Evolutionary conservation across 345 rosid genomes (phyloP), one percentile per base, ranked within the genome.

Genomic region (Pugionium cornutum): DNA sequence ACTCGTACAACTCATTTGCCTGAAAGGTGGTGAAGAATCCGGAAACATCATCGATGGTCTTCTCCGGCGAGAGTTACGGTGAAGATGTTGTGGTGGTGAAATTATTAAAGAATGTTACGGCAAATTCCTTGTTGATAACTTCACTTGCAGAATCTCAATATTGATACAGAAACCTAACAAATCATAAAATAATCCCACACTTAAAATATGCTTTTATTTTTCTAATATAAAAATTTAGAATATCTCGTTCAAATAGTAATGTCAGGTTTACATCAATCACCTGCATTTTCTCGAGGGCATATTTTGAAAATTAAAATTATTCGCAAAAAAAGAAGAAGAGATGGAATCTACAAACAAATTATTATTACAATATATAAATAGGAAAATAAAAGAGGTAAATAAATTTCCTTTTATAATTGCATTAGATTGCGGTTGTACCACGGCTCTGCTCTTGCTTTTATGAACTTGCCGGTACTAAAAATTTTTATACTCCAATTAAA

Each of bases 401-500:
- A 61, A 47, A 51, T 52, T 75, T 64, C 66, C 75, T 28, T 70
- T 76, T 66, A 74, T 76, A 64, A 70, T 57, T 41, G 74, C 77
- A 42, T 65, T 64, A 72, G 76, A 68, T 84, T 80, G 79, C 88
- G 83, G 86, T 70, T 76, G 82, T 80, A 70, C 75, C 70, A 87
- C 89, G 89, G 66, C 85, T 80, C 81, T 62, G 62, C 65, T 37
- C 31, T 64, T 49, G 47, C 67, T 61, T 65, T 73, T 64, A 64
- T 43, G 52, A 67, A 25, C 64, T 74, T 46, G 67, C 77, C 59
- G 60, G 78, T 59, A 41, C 75, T 43, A 18, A 18, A 62, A 69
- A 58, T 75, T 67, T 73, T 18, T 18, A 18, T 18, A 18, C 18
- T 18, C 18, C 18, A 18, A 18, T 18, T 18, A 18, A 18, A 18